Base-by-base conservation (phyloP, 2,329 filamentous ascomycete genomes). In the Colletotrichum echinochloae region DNA sequence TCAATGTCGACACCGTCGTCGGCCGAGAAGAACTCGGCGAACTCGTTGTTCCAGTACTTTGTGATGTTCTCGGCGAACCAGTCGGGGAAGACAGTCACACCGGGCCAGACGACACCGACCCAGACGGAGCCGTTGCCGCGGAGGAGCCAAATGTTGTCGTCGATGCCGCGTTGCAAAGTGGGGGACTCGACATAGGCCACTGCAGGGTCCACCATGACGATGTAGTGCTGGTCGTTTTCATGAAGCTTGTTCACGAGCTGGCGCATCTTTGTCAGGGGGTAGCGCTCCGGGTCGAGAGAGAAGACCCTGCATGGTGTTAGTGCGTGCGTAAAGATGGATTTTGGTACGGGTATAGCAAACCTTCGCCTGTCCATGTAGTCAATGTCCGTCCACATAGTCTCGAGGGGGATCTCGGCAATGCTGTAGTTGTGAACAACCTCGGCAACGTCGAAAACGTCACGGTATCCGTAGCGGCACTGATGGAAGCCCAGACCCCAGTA, bases 191-290 rank as follows among this genome's bases (percentile, higher is more conserved):
- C 80, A 70, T 86, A 86, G 44, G 86, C 84, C 23, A 86, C 83
- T 1, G 89, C 89, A 2, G 91, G 91, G 74, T 96, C 93, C 1
- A 95, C 91, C 89, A 96, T 96, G 56, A 95, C 81, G 37, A 94
- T 86, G 73, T 93, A 93, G 56, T 92, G 87, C 77, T 94, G 92
- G 51, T 92, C 80, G 66, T 89, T 86, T 8, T 81, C 78, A 75
- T 94, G 92, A 0, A 96, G 85, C 28, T 91, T 88, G 44, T 87
- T 82, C 28, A 92, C 89, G 1, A 94, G 81, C 74, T 91, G 86
- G 46, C 88, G 89, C 83, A 94, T 87, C 78, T 87, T 85, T 0
- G 83, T 66, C 7, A 92, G 76, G 0, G 90, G 87, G 76, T 90
- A 93, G 39, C 90, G 83, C 3, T 89, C 84, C 0, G 89, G 87